Conservation (phyloP, 805 yeast genomes). For the Kazachstania bromeliacearum region DNA sequence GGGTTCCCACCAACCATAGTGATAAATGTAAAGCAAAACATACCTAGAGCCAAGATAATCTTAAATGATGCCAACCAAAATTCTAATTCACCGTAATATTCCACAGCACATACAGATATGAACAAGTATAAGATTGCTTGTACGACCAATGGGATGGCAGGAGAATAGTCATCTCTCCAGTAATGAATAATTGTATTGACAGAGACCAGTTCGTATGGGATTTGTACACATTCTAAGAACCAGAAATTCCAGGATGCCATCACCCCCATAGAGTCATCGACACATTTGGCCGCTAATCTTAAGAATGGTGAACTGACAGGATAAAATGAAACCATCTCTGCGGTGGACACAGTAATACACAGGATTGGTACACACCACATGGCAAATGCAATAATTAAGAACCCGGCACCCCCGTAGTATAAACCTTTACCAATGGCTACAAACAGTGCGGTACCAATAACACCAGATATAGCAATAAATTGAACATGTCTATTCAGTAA, state of each 20-base stretch:
- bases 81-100: constrained; percentile 71
- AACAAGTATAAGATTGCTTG: constrained; percentile 54
- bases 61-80: constrained; percentile 72
- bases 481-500: constrained; percentile 65
- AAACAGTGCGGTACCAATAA: constrained; percentile 73
- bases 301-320: constrained; percentile 75
- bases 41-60: constrained; percentile 63
- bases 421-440: constrained; percentile 62
- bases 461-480: constrained; percentile 71
- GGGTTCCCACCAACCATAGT: constrained; percentile 90
- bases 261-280: constrained; percentile 65
- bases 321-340: constrained; percentile 69
- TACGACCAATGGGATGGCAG: constrained; percentile 59
- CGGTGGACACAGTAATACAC: constrained; percentile 58
- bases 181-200: constrained; percentile 70
- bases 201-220: constrained; percentile 77
- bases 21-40: constrained; percentile 63
- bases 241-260: constrained; percentile 76
- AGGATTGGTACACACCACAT: constrained; percentile 65
- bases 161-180: constrained; percentile 70
- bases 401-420: constrained; percentile 60
- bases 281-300: constrained; percentile 62
- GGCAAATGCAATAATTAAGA: constrained; percentile 52
- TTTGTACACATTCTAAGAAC: constrained; percentile 63
- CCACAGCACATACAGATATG: constrained; percentile 65